These are phyloP conservation scores for Kwoniella dendrophila DNA, from an alignment of 768 basidiomycete species.

Conservation along the genomic window DNA sequence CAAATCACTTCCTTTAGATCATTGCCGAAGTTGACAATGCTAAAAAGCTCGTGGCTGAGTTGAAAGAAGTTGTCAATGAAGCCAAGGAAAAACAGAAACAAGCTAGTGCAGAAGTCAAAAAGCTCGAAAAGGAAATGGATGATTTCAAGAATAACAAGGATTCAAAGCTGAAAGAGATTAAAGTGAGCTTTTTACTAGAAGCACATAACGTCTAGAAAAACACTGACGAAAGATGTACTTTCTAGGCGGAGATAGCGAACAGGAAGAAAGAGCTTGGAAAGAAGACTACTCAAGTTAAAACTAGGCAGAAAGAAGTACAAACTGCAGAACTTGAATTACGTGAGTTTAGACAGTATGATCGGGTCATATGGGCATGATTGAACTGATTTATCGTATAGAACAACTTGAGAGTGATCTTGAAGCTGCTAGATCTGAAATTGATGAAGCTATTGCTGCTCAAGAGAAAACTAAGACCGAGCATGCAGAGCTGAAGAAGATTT, in stretches of 20 bases:
- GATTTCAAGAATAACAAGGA: slow-evolving; percentile 99
- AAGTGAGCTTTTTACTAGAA: slow-evolving; percentile 63
- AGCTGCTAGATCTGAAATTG: slow-evolving; percentile 58
- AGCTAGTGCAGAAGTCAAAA: slow-evolving; percentile 76
- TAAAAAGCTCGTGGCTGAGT: slow-evolving; percentile 64
- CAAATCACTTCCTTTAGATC: too few species aligned
- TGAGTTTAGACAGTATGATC: slow-evolving; percentile 56
- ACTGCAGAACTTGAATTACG: slow-evolving; percentile 85
- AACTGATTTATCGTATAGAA: slow-evolving; percentile 60
- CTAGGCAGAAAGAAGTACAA: slow-evolving; percentile 84
- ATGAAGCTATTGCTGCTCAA: slow-evolving; percentile 61
- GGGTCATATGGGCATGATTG: neutral
- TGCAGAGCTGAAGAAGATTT: slow-evolving; percentile 59
- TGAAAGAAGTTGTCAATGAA: slow-evolving; percentile 53
- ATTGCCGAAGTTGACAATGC: slow-evolving; percentile 75
- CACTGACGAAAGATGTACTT: neutral
- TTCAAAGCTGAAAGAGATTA: slow-evolving; percentile 90
- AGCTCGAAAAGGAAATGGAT: slow-evolving; percentile 92
- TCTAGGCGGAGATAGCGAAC: slow-evolving; percentile 72
- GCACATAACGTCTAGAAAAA: neutral
- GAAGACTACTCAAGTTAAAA: slow-evolving; percentile 78
- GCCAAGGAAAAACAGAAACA: slow-evolving; percentile 76
- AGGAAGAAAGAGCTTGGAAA: slow-evolving; percentile 81
- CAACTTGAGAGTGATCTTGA: slow-evolving; percentile 77
- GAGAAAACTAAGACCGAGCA: slow-evolving; percentile 68